These are phyloP conservation scores for Pulveroboletus frians DNA, from an alignment of 768 basidiomycete genomes.

Conservation along the genomic window DNA sequence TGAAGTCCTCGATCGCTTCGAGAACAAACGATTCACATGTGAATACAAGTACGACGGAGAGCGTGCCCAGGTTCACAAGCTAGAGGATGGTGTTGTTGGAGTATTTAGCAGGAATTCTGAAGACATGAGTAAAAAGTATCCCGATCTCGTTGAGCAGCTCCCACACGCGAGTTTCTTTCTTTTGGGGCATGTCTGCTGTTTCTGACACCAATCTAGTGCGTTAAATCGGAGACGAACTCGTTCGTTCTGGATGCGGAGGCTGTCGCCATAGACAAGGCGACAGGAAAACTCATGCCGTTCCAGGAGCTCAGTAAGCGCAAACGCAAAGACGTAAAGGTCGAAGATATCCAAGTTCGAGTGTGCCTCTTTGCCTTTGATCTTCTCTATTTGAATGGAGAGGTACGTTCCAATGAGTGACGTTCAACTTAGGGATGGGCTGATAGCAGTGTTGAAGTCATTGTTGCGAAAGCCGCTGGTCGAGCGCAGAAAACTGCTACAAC, in stretches of 20 bases:
- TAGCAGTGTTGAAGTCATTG: slow-evolving; percentile 56
- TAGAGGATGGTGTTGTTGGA: slow-evolving; percentile 76
- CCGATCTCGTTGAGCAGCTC: slow-evolving; percentile 92
- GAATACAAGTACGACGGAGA: slow-evolving; percentile 99
- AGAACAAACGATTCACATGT: slow-evolving; percentile 92
- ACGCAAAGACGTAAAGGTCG: slow-evolving; percentile 95
- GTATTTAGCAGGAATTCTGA: slow-evolving; percentile 98
- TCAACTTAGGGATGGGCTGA: not conserved
- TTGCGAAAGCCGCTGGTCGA: slow-evolving; percentile 69
- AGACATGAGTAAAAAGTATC: slow-evolving; percentile 99
- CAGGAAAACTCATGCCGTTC: slow-evolving; percentile 91
- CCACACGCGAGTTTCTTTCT: slow-evolving; percentile 54
- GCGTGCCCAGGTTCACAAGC: slow-evolving; percentile 89
- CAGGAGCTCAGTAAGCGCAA: slow-evolving; percentile 94
- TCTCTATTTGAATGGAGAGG: slow-evolving; percentile 95
- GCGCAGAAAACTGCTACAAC: slow-evolving; percentile 68
- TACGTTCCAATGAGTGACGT: slow-evolving; percentile 25
- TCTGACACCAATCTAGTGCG: slow-evolving; percentile 50
- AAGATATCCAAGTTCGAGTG: slow-evolving; percentile 95
- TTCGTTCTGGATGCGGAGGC: slow-evolving; percentile 97
- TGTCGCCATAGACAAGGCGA: slow-evolving; percentile 85
- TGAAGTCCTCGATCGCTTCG: slow-evolving; percentile 95
- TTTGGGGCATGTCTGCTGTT: not conserved
- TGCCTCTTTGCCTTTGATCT: slow-evolving; percentile 96
- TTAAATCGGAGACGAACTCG: slow-evolving; percentile 75